A percentile compares a stretch with the other conserved stretches of the same genome.
Evolutionary conservation across 305 asterid species (phyloP).

Genomic region (Solanum hybrid): DNA sequence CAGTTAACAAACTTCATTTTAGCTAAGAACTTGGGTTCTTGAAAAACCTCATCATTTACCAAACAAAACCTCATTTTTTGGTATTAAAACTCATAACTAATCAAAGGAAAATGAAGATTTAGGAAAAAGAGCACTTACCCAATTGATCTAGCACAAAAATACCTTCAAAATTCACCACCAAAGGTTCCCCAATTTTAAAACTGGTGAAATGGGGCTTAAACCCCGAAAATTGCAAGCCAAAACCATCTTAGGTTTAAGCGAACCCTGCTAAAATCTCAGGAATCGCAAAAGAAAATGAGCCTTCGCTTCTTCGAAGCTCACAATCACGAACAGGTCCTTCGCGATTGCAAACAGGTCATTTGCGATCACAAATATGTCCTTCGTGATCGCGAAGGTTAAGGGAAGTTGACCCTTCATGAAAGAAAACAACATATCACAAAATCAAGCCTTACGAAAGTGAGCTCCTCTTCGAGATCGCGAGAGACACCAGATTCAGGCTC

Average conservation of each 20-base stretch:
- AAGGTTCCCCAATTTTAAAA: not conserved
- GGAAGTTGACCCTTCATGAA: not conserved
- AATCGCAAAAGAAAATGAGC: not conserved
- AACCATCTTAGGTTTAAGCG: not conserved
- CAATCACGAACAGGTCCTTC: not conserved
- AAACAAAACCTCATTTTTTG: too few relatives aligned
- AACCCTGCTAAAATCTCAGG: not conserved
- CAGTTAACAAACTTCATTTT: not conserved
- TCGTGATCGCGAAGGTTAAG: not conserved
- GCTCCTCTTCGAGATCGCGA: not conserved
- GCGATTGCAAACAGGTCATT: not conserved
- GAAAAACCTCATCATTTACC: not conserved
- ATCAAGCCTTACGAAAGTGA: not conserved
- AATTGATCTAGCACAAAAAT: not conserved
- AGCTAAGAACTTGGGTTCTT: not conserved
- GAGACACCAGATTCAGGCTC: not conserved
- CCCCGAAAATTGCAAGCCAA: not conserved
- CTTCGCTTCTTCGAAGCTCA: not conserved
- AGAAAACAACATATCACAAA: too few relatives aligned
- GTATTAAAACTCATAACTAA: too few relatives aligned
- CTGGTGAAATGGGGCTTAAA: not conserved
- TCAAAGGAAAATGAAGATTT: not conserved
- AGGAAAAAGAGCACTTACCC: not conserved
- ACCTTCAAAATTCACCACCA: not conserved
- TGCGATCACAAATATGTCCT: not conserved